phyloP scores from a whole-genome alignment of 2,329 filamentous ascomycete genomes.

The Tolypocladium ovalisporum region DNA sequence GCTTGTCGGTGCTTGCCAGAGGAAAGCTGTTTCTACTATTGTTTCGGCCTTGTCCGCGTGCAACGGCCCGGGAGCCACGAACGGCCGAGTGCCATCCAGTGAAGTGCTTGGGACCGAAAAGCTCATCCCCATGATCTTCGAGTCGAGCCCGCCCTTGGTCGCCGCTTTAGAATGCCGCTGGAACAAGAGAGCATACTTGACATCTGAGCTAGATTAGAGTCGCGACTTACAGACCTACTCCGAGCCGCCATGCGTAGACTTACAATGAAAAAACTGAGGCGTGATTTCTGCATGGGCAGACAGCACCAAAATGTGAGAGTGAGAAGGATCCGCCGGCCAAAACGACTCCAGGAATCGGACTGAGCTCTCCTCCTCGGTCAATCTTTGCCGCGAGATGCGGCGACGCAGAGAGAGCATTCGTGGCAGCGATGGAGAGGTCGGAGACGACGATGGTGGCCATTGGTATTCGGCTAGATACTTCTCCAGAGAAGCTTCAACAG shows the following conservation, averaged over 20 bases:
- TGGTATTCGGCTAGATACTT: slow-evolving; percentile 51
- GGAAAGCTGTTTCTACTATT: slow-evolving; percentile 45
- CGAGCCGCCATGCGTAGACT: slow-evolving; percentile 10
- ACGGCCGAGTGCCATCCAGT: slow-evolving; percentile 47
- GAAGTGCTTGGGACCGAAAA: slow-evolving; percentile 60
- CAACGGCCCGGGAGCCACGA: slow-evolving; percentile 32
- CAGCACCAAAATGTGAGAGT: slow-evolving; percentile 73
- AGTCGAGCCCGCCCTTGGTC: slow-evolving; percentile 32
- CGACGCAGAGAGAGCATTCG: slow-evolving; percentile 60
- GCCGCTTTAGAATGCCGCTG: slow-evolving; percentile 57
- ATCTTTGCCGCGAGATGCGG: slow-evolving; percentile 50
- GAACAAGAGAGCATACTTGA: slow-evolving; percentile 67
- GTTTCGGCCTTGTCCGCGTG: slow-evolving; percentile 8
- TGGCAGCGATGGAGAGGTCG: slow-evolving; percentile 27
- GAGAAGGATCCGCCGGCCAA: slow-evolving; percentile 55
- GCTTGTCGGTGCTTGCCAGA: slow-evolving; percentile 78
- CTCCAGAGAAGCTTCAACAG: slow-evolving; percentile 54
- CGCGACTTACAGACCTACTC: not conserved
- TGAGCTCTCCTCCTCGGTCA: slow-evolving; percentile 60
- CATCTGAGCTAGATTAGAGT: slow-evolving; percentile 32
- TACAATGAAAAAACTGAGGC: slow-evolving; percentile 71
- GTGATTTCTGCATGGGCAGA: slow-evolving; percentile 74
- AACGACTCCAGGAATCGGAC: slow-evolving; percentile 76
- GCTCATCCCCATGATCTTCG: slow-evolving; percentile 64
- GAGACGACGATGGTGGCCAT: slow-evolving; percentile 47